Base-by-base conservation (phyloP, 1,139 yeast species). In the Nadsonia starkeyi-henricii region DNA sequence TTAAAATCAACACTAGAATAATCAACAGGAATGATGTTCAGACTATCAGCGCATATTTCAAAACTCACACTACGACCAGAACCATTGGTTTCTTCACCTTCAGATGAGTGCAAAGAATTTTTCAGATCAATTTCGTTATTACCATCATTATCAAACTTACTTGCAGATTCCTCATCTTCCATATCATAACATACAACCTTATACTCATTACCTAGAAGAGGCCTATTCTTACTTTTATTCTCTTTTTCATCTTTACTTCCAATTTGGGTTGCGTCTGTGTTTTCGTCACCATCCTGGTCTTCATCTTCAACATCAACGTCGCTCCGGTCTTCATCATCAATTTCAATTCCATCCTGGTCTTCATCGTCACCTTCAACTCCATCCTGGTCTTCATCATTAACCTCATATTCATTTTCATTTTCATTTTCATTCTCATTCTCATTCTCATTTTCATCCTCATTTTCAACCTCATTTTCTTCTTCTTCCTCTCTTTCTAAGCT, bases 311-410 rank as follows among this genome's bases (percentile, higher is more conserved):
- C 41, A 36, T 36, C 41, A 36, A 36, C 43, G 15, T 17, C 18
- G 17, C 12, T 41, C 13, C 17, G 18, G 18, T n/a, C 8, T n/a
- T 43, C 45, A n/a, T 20, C 36, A 36, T 43, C 45, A 19, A 7
- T 23, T 19, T 23, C 36, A 5, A 42, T 19, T 42, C 13, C 20
- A 7, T 12, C 20, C 20, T n/a, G 17, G 17, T 42, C 44, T 18
- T 42, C 13, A 7, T 20, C 18, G 9, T 18, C 20, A 5, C 8
- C 8, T 42, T n/a, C 19, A n/a, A 28, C n/a, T 21, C 20, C 47
- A 18, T 47, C 48, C 3, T 37, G 36, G 23, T 47, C 45, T 42
- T 49, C 43, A 30, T 51, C 52, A 39, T 49, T 45, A 23, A 50
- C 42, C 41, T n/a, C n/a, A n/a, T n/a, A n/a, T 23, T 23, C 28